Conservation (phyloP, 2,329 filamentous ascomycete species). For the Apiospora marii region DNA sequence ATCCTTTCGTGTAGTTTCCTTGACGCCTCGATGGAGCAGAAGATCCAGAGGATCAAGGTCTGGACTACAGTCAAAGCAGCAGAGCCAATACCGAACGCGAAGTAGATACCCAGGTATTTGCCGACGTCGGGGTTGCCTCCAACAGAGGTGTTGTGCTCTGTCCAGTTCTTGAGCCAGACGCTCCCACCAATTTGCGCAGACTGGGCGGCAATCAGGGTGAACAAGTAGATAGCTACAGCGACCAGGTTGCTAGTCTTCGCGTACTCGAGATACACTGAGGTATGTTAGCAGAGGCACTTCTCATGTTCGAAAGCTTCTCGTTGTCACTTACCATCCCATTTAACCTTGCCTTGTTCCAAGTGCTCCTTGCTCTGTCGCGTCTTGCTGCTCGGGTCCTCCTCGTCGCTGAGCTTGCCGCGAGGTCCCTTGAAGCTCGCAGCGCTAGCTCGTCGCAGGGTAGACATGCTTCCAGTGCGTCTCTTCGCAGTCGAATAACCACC, state of each 20-base stretch:
- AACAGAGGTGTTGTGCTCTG: slow-evolving; percentile 75
- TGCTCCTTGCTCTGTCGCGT: slow-evolving; percentile 89
- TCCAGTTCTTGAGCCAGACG: slow-evolving; percentile 94
- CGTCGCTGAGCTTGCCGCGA: slow-evolving; percentile 83
- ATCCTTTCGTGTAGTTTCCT: slow-evolving; percentile 96
- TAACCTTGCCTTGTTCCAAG: slow-evolving; percentile 94
- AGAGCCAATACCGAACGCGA: slow-evolving; percentile 89
- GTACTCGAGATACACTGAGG: slow-evolving; percentile 84
- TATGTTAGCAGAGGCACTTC: slow-evolving; percentile 27
- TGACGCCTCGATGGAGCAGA: slow-evolving; percentile 98
- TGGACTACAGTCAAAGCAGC: slow-evolving; percentile 87
- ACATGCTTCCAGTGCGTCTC: slow-evolving; percentile 72
- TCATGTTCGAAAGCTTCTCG: background rate
- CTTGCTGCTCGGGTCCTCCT: slow-evolving; percentile 78
- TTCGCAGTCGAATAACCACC: slow-evolving; percentile 55
- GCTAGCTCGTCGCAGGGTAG: slow-evolving; percentile 87
- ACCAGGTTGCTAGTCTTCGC: slow-evolving; percentile 91
- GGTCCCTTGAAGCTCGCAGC: slow-evolving; percentile 89
- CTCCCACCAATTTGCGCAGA: slow-evolving; percentile 83
- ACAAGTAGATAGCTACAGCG: slow-evolving; percentile 82
- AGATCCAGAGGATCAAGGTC: slow-evolving; percentile 97
- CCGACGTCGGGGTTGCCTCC: slow-evolving; percentile 79
- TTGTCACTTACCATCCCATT: slow-evolving; percentile 71
- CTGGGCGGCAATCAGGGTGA: slow-evolving; percentile 81
- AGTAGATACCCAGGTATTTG: slow-evolving; percentile 94